phyloP scores from a whole-genome alignment of 495 filamentous ascomycete species.

The Venustampulla echinocandica region DNA sequence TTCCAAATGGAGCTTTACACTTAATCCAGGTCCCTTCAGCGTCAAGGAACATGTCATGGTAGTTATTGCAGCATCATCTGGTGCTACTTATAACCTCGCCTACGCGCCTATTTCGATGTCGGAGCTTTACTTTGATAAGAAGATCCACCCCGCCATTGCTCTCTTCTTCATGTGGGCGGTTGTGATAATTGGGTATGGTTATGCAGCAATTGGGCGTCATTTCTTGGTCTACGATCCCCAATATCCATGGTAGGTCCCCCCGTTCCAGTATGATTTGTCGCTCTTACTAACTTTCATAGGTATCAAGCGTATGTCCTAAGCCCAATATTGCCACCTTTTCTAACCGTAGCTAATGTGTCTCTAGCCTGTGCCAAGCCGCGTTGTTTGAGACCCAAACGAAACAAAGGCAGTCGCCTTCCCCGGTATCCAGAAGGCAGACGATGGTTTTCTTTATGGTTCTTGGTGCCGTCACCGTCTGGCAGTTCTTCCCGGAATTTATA shows the following conservation, averaged over 20 bases:
- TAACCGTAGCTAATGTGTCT: conserved; percentile 9
- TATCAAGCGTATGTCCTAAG: conserved; percentile 7
- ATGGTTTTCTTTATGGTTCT: conserved; percentile 45
- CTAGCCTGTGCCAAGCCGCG: conserved; percentile 44
- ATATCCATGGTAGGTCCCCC: conserved; percentile 38
- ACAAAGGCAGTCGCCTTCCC: conserved; percentile 38
- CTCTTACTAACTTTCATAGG: conserved; percentile 4
- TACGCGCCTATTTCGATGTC: conserved; percentile 42
- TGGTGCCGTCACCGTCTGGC: conserved; percentile 44
- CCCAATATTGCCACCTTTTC: background rate
- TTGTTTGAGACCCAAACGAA: conserved; percentile 48
- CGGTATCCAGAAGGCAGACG: conserved; percentile 42
- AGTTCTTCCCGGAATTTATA: conserved; percentile 49
- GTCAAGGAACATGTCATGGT: conserved; percentile 51
- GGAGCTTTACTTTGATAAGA: conserved; percentile 44
- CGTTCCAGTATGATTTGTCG: background rate
- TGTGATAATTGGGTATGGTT: conserved; percentile 46
- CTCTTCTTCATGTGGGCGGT: conserved; percentile 53
- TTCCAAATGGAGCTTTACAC: conserved; percentile 37
- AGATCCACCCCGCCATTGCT: conserved; percentile 39
- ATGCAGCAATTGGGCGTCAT: conserved; percentile 44
- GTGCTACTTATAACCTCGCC: conserved; percentile 43
- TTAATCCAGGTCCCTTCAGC: conserved; percentile 50
- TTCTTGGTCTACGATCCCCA: conserved; percentile 46
- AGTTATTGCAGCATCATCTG: conserved; percentile 45